Conservation (phyloP, 2,329 filamentous ascomycete species). For the Niveomyces coronatus region DNA sequence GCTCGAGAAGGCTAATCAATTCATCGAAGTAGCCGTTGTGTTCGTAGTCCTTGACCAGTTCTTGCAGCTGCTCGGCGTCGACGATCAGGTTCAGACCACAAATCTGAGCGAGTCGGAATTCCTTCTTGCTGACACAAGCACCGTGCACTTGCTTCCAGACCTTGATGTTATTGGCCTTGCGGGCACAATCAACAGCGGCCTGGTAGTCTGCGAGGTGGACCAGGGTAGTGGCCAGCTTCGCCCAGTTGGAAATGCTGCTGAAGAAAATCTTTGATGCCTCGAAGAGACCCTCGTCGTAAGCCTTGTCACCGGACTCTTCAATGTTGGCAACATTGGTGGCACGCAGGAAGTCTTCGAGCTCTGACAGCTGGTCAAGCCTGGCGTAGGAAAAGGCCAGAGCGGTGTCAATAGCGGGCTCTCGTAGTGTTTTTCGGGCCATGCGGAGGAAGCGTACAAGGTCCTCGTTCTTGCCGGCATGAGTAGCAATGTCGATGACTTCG, state of each 20-base stretch:
- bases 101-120: slow-evolving; percentile 97
- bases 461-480: slow-evolving; percentile 92
- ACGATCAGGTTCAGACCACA: slow-evolving; percentile 97
- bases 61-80: slow-evolving; percentile 88
- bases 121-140: slow-evolving; percentile 93
- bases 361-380: slow-evolving; percentile 78
- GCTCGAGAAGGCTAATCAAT: slow-evolving; percentile 87
- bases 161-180: slow-evolving; percentile 98
- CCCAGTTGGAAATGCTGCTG: slow-evolving; percentile 98
- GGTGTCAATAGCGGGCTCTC: slow-evolving; percentile 89
- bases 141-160: slow-evolving; percentile 99
- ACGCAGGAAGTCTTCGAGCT: slow-evolving; percentile 93
- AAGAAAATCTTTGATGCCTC: slow-evolving; percentile 99
- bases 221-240: slow-evolving; percentile 92
- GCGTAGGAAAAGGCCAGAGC: slow-evolving; percentile 89
- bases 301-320: slow-evolving; percentile 96
- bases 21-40: slow-evolving; percentile 96
- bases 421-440: slow-evolving; percentile 94
- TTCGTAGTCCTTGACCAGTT: slow-evolving; percentile 94
- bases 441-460: slow-evolving; percentile 92
- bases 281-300: slow-evolving; percentile 86
- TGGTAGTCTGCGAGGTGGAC: slow-evolving; percentile 98
- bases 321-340: slow-evolving; percentile 90
- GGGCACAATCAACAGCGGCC: slow-evolving; percentile 90
- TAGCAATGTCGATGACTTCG: slow-evolving; percentile 94